These are phyloP conservation scores for Triticum dicoccoides DNA, from an alignment of 176 grass and related monocot genomes.

Conservation along the genomic window DNA sequence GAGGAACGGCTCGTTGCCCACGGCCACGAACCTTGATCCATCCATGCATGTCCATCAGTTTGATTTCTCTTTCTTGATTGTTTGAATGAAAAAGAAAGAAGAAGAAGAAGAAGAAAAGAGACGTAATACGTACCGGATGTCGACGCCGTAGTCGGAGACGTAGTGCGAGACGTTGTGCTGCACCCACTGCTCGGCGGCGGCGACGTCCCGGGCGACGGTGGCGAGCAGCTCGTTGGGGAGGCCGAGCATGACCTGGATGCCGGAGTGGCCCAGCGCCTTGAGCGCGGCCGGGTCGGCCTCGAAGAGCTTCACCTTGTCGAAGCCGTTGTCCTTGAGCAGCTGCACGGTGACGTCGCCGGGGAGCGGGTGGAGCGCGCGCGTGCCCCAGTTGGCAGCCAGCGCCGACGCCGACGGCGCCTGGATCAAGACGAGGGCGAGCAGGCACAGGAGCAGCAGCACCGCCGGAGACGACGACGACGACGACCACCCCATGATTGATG, in stretches of 20 bases:
- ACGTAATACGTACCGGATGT: conserved; percentile 28
- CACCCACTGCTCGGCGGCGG: conserved; percentile 86
- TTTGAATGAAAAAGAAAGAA: no score
- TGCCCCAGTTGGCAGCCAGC: no score
- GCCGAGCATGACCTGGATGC: conserved; percentile 94
- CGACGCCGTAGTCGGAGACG: conserved; percentile 68
- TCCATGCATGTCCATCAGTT: no score
- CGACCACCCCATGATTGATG: no score
- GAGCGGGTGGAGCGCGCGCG: conserved; percentile 34
- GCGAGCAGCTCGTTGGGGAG: conserved; percentile 84
- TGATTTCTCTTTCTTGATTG: no score
- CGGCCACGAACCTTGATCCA: conserved; percentile 53
- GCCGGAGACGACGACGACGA: no score
- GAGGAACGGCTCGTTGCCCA: conserved; percentile 95
- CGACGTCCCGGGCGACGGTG: conserved; percentile 40
- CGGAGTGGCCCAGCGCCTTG: conserved; percentile 63
- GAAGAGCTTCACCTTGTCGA: conserved; percentile 63
- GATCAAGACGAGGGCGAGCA: no score
- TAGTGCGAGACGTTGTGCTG: conserved; percentile 71
- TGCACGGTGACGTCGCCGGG: conserved; percentile 65
- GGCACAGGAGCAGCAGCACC: no score
- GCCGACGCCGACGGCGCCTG: no score
- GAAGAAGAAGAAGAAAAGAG: no score
- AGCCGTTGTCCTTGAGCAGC: conserved; percentile 59
- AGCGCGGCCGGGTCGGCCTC: conserved; percentile 64